A percentile compares a stretch with the other conserved stretches of the same genome.
Evolutionary conservation across 2,329 filamentous ascomycete genomes (phyloP).

Genomic region (Zymoseptoria passerinii): DNA sequence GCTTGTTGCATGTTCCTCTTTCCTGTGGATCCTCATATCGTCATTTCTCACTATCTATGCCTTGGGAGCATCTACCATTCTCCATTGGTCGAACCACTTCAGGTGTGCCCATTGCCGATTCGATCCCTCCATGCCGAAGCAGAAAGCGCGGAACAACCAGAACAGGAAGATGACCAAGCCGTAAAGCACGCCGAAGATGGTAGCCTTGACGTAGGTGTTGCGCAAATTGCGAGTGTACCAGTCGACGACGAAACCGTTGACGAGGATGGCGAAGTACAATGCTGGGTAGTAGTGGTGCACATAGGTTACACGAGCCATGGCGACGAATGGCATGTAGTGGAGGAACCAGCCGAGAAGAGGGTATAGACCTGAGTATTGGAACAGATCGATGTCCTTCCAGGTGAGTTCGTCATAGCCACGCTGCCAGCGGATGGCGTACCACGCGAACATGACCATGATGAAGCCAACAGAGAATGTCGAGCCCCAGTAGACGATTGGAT

Average conservation of each 20-base stretch:
- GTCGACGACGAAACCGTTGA: slow-evolving; percentile 78
- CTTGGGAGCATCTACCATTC: slow-evolving; percentile 54
- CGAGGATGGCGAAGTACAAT: slow-evolving; percentile 91
- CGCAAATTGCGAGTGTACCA: slow-evolving; percentile 66
- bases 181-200: slow-evolving; percentile 69
- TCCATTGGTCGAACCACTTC: slow-evolving; percentile 89
- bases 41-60: slow-evolving; percentile 23
- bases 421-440: slow-evolving; percentile 93
- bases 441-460: slow-evolving; percentile 63
- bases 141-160: slow-evolving; percentile 83
- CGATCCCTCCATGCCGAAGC: slow-evolving; percentile 86
- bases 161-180: slow-evolving; percentile 69
- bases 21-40: background rate
- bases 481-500: slow-evolving; percentile 93
- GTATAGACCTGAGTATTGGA: slow-evolving; percentile 89
- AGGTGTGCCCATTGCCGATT: slow-evolving; percentile 81
- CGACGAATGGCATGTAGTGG: slow-evolving; percentile 89
- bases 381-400: slow-evolving; percentile 75
- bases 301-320: slow-evolving; percentile 98
- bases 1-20: slow-evolving; percentile 1
- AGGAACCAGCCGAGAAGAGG: slow-evolving; percentile 90
- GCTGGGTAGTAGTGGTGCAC: slow-evolving; percentile 99
- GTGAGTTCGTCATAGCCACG: slow-evolving; percentile 81
- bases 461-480: slow-evolving; percentile 70
- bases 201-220: slow-evolving; percentile 53